Conservation (phyloP, 805 yeast genomes). For the Candida hispaniensis region DNA sequence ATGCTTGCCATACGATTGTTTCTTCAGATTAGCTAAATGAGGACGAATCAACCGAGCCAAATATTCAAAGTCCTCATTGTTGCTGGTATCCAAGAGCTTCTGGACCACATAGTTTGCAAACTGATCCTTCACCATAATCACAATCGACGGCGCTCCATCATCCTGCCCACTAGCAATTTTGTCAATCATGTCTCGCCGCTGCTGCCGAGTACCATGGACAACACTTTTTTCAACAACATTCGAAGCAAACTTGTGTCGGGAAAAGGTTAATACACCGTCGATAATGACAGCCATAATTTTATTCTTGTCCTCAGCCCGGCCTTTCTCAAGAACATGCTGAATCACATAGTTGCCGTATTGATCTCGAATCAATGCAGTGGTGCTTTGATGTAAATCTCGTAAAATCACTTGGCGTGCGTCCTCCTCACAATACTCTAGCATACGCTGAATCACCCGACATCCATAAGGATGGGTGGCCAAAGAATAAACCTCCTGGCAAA, state of each 20-base stretch:
- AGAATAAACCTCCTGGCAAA: constrained; percentile 56
- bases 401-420: constrained; percentile 60
- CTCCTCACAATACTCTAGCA: constrained; percentile 64
- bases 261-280: constrained; percentile 63
- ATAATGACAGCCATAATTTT: constrained; percentile 57
- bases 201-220: constrained; percentile 52
- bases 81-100: constrained; percentile 75
- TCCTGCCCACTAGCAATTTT: constrained; percentile 36
- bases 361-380: constrained; percentile 75
- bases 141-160: constrained; percentile 41
- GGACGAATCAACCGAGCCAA: constrained; percentile 69
- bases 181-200: constrained; percentile 51
- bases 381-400: constrained; percentile 58
- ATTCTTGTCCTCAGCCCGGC: constrained; percentile 46
- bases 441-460: constrained; percentile 89
- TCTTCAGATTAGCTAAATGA: constrained; percentile 63
- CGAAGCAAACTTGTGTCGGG: constrained; percentile 96
- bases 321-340: constrained; percentile 86
- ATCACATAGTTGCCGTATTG: constrained; percentile 97
- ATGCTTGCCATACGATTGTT: constrained; percentile 67
- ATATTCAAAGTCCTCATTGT: constrained; percentile 54
- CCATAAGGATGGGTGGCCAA: constrained; percentile 95
- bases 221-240: constrained; percentile 95
- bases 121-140: constrained; percentile 94
- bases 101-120: constrained; percentile 97